phyloP scores from a whole-genome alignment of 345 rosid species.

The Sonneratia alba region DNA sequence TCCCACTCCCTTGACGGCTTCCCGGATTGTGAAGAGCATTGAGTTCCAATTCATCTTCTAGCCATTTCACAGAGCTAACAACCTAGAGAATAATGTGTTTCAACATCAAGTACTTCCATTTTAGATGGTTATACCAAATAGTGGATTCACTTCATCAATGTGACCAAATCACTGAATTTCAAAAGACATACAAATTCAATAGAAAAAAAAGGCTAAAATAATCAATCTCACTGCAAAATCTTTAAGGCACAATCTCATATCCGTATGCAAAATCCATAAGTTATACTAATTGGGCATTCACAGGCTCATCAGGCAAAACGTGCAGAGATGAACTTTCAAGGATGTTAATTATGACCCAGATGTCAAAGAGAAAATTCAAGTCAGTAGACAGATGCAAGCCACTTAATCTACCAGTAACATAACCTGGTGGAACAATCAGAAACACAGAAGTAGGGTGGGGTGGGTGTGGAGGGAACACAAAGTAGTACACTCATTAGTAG shows the following conservation, averaged over 20 bases:
- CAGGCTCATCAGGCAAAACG: background rate
- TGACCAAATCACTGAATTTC: background rate
- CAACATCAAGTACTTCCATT: background rate
- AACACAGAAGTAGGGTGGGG: too few relatives aligned
- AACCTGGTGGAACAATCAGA: background rate
- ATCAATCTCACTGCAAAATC: background rate
- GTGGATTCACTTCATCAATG: background rate
- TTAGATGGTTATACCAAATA: background rate
- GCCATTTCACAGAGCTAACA: constrained; percentile 99
- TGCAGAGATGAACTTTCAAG: background rate
- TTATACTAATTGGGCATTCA: background rate
- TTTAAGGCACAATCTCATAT: background rate
- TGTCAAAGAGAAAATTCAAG: background rate
- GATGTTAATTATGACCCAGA: background rate
- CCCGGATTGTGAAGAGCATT: constrained; percentile 94
- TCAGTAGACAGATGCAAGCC: background rate
- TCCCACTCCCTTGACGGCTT: constrained; percentile 86
- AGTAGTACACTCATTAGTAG: background rate
- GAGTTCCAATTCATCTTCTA: constrained; percentile 97
- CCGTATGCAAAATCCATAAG: background rate
- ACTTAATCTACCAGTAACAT: background rate
- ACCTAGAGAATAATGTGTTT: constrained; percentile 33
- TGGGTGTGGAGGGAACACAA: too few relatives aligned
- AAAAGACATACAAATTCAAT: background rate
- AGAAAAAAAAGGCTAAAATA: background rate